Base-by-base conservation (phyloP, 768 basidiomycete genomes). In the Naganishia kalamii region DNA sequence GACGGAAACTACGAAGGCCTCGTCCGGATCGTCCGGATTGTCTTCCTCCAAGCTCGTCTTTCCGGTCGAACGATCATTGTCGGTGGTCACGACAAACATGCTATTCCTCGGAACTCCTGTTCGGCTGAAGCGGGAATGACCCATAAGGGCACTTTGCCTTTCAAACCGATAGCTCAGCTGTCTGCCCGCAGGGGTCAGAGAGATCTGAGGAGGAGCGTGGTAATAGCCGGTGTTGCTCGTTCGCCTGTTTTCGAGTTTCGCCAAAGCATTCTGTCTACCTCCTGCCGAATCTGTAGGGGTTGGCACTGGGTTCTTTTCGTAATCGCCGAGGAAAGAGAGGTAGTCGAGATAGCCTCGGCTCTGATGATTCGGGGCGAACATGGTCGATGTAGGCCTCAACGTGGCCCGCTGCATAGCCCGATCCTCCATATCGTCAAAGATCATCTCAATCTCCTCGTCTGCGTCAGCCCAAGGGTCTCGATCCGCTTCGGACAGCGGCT, bases 361-460 rank as follows among this genome's bases (percentile, higher is more conserved):
- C 7, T 21, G 54, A 25, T 57, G 54, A 40, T 21, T 23, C 11
- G 54, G 54, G 11, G 41, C 63, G 27, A 51, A 54, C 30, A 54
- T 40, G 11, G 35, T 48, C 2, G 62, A 50, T 17, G 62, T 23
- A 4, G 37, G 37, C 10, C 63, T 50, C 35, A 64, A 21, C 27
- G 40, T 54, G 27, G 41, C 40, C 7, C 51, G 50, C 29, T 40
- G 35, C 2, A 30, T 54, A 43, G 35, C 50, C 27, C 51, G 25
- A 19, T 57, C 33, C 2, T 57, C 54, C 8, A 57, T 57, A 21
- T 64, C 40, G 17, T 64, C 63, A 21, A 64, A 21, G n/a, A 64
- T 54, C 35, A 82, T 77, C 11, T 80, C 81, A 17, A 82, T 82
- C 13, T 82, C 79, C n/a, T 81, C 79, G 10, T 44, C 70, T 54